Conservation (phyloP, 2,329 filamentous ascomycete species). For the Myriosclerotinia scirpicola region DNA sequence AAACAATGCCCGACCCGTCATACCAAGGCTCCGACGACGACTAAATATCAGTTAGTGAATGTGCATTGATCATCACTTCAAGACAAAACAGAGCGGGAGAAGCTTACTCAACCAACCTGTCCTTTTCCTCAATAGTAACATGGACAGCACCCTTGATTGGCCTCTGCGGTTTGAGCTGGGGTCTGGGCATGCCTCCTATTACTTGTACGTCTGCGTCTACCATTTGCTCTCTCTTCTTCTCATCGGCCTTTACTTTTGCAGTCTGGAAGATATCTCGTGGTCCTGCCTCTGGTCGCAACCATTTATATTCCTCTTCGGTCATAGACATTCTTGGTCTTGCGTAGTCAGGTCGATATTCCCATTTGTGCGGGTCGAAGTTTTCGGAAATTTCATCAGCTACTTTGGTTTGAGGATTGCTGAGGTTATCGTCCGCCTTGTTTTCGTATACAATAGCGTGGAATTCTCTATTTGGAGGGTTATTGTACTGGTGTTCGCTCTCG, state of each 20-base stretch:
- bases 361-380: background rate
- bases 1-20: background rate
- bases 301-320: slow-evolving; percentile 4
- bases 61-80: background rate
- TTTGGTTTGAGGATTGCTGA: too few relatives aligned
- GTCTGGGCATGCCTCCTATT: background rate
- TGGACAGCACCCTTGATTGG: background rate
- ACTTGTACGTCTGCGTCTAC: background rate
- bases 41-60: background rate
- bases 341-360: background rate
- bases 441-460: too few relatives aligned
- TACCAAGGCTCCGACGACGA: background rate
- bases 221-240: background rate
- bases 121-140: background rate
- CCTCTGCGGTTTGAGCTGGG: background rate
- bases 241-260: background rate
- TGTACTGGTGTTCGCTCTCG: too few relatives aligned
- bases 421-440: too few relatives aligned
- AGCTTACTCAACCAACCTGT: background rate
- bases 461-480: too few relatives aligned
- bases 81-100: background rate
- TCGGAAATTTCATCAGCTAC: too few relatives aligned
- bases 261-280: background rate
- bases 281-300: background rate
- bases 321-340: background rate